These are phyloP conservation scores for Cordyceps fumosorosea DNA, from an alignment of 2,329 filamentous ascomycete species.

Conservation along the genomic window DNA sequence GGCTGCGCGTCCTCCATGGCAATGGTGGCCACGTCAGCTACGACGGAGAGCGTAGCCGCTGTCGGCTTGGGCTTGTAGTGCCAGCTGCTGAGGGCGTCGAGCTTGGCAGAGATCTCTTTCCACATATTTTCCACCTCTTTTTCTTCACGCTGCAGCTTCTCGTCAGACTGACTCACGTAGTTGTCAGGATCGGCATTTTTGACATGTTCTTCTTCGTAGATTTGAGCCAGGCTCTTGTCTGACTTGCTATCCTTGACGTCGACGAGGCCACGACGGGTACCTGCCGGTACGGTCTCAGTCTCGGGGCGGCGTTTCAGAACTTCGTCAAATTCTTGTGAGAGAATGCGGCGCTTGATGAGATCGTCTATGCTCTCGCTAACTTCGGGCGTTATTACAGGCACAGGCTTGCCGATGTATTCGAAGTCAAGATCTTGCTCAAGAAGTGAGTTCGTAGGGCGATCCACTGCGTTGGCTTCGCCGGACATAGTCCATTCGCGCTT, in stretches of 20 bases:
- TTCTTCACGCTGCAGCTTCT: constrained; percentile 76
- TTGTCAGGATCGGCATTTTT: constrained; percentile 68
- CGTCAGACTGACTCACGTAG: constrained; percentile 74
- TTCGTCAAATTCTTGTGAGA: constrained; percentile 88
- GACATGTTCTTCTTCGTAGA: constrained; percentile 91
- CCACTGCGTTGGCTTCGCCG: constrained; percentile 77
- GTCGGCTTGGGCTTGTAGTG: constrained; percentile 89
- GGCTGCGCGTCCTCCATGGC: constrained; percentile 94
- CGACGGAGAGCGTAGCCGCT: constrained; percentile 74
- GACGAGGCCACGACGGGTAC: constrained; percentile 63
- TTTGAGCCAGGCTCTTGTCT: constrained; percentile 79
- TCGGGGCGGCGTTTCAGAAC: constrained; percentile 76
- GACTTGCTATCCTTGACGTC: constrained; percentile 83
- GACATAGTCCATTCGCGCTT: constrained; percentile 87
- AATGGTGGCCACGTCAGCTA: constrained; percentile 85
- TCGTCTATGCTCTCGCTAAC: constrained; percentile 87
- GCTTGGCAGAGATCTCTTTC: constrained; percentile 69
- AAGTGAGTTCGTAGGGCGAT: constrained; percentile 83
- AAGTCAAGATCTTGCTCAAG: constrained; percentile 95
- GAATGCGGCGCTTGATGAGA: constrained; percentile 86
- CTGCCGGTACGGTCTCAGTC: constrained; percentile 53
- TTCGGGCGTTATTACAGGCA: constrained; percentile 88
- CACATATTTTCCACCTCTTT: constrained; percentile 76
- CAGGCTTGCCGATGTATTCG: constrained; percentile 88
- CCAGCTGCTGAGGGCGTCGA: constrained; percentile 88